Conservation (phyloP, 2,329 filamentous ascomycete species). For the Purpureocillium takamizusanense region DNA sequence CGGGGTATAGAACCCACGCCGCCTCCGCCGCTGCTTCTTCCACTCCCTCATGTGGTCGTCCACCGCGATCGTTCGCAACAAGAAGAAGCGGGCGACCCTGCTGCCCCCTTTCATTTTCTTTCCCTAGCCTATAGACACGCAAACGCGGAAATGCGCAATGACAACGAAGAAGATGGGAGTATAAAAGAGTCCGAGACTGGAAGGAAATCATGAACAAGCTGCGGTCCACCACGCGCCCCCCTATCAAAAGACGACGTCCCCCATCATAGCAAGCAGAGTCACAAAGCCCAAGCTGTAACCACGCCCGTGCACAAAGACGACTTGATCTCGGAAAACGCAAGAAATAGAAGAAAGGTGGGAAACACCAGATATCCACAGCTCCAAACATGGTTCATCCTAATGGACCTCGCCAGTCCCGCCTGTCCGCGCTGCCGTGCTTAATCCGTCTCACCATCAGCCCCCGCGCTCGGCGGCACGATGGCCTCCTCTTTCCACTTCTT, state of each 20-base stretch:
- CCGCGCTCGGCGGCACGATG: slow-evolving; percentile 17
- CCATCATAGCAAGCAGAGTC: too few relatives aligned
- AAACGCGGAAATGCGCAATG: slow-evolving; percentile 7
- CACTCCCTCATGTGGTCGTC: too few relatives aligned
- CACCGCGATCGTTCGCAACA: too few relatives aligned
- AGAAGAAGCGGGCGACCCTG: too few relatives aligned
- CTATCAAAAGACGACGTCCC: not conserved
- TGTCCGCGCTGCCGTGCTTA: too few relatives aligned
- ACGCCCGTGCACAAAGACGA: too few relatives aligned
- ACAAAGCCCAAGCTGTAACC: too few relatives aligned
- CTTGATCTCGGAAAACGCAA: too few relatives aligned
- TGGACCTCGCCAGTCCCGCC: slow-evolving; percentile 5
- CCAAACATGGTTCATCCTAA: not conserved
- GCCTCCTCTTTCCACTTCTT: slow-evolving; percentile 45
- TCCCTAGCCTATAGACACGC: not conserved
- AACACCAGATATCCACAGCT: slow-evolving; percentile 5
- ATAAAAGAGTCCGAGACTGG: slow-evolving; percentile 1
- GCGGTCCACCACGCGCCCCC: slow-evolving; percentile 1
- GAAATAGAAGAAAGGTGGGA: slow-evolving; percentile 6
- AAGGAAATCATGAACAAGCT: slow-evolving; percentile 4
- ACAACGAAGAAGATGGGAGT: slow-evolving; percentile 3
- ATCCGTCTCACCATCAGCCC: too few relatives aligned
- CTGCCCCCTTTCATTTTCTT: too few relatives aligned
- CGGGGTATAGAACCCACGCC: too few relatives aligned
- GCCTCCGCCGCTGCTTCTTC: too few relatives aligned